These are phyloP conservation scores for Venturia pyrina DNA, from an alignment of 2,329 filamentous ascomycete species.

Conservation along the genomic window DNA sequence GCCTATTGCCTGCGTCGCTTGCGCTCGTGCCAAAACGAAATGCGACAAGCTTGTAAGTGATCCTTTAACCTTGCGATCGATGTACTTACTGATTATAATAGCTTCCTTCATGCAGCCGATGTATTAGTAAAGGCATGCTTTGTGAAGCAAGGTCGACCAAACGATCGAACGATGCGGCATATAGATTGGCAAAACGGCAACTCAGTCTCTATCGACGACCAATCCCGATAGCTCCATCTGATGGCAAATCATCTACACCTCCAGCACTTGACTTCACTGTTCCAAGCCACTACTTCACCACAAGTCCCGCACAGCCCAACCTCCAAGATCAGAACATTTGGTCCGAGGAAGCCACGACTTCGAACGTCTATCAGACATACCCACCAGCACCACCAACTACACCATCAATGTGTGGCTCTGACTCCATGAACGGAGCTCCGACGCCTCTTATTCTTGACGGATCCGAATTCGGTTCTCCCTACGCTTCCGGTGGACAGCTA, in stretches of 20 bases:
- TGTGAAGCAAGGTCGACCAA: conserved; percentile 10
- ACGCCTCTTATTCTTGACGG: not conserved
- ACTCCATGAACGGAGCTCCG: not conserved
- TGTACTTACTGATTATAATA: not conserved
- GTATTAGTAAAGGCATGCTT: conserved; percentile 9
- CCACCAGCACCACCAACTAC: not conserved
- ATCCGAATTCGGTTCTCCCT: not conserved
- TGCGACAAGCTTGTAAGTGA: conserved; percentile 32
- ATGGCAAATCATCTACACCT: not conserved
- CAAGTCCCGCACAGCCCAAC: not conserved
- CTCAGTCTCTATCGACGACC: conserved; percentile 12
- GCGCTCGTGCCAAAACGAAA: conserved; percentile 44
- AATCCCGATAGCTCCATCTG: conserved; percentile 2
- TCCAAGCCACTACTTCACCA: not conserved
- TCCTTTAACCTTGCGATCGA: too few species aligned
- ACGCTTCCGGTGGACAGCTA: not conserved
- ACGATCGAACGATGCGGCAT: conserved; percentile 11
- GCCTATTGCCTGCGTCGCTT: conserved; percentile 43
- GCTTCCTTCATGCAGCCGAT: conserved; percentile 10
- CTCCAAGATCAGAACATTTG: not conserved
- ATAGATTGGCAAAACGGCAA: conserved; percentile 9
- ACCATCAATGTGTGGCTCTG: not conserved
- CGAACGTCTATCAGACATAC: not conserved
- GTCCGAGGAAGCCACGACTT: not conserved
- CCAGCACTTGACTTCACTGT: not conserved